Conservation (phyloP, 2,329 filamentous ascomycete species). For the Cladosporium sp. region DNA sequence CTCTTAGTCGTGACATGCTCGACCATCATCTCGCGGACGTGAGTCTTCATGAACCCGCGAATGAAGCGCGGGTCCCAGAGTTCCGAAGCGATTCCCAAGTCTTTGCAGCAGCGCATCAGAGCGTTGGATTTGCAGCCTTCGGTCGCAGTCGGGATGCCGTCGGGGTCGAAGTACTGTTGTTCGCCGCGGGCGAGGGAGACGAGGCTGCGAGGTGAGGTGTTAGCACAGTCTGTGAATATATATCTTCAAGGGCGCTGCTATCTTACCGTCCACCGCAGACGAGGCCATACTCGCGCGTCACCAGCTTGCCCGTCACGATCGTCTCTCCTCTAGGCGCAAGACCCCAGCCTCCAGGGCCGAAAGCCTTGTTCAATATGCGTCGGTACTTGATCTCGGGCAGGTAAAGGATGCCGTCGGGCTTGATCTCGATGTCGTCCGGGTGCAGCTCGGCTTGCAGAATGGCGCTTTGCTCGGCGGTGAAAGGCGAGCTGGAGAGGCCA, state of each 20-base stretch:
- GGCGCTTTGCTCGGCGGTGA: slow-evolving; percentile 64
- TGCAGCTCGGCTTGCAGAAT: slow-evolving; percentile 65
- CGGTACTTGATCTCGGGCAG: slow-evolving; percentile 98
- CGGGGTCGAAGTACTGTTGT: slow-evolving; percentile 85
- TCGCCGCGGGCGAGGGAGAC: slow-evolving; percentile 91
- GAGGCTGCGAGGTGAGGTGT: slow-evolving; percentile 54
- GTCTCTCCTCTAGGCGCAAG: slow-evolving; percentile 82
- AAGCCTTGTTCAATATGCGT: slow-evolving; percentile 80
- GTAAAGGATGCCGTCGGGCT: slow-evolving; percentile 95
- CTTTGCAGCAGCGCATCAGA: slow-evolving; percentile 97
- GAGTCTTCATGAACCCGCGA: slow-evolving; percentile 69
- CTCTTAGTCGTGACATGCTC: slow-evolving; percentile 85
- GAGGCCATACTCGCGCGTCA: slow-evolving; percentile 90
- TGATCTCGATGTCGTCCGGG: slow-evolving; percentile 83
- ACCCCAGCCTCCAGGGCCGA: slow-evolving; percentile 94
- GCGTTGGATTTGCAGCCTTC: slow-evolving; percentile 98
- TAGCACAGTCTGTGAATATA: not conserved
- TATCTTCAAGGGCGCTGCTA: not conserved
- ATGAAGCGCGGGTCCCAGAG: slow-evolving; percentile 96
- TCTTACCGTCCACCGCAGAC: slow-evolving; percentile 79
- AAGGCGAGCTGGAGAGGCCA: slow-evolving; percentile 67
- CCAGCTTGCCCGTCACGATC: slow-evolving; percentile 72
- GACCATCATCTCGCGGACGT: slow-evolving; percentile 78
- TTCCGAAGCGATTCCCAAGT: slow-evolving; percentile 89
- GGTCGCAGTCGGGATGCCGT: slow-evolving; percentile 87